These are phyloP conservation scores for Plantago major DNA, from an alignment of 257 asterid genomes.

Conservation along the genomic window DNA sequence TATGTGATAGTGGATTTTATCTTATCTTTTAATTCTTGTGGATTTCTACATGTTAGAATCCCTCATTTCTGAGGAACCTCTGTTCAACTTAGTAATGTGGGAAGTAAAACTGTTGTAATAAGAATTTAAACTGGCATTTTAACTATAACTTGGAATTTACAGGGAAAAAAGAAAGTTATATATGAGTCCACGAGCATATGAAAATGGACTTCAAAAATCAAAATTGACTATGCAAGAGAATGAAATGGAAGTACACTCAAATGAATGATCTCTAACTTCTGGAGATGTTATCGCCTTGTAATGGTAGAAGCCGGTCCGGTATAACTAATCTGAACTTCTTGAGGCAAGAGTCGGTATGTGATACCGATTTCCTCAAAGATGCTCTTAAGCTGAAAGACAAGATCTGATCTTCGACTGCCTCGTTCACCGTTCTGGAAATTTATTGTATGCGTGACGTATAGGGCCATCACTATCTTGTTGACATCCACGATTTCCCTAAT, in stretches of 20 bases:
- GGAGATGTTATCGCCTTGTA: slow-evolving; percentile 19
- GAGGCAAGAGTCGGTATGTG: slow-evolving; percentile 55
- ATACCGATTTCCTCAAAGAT: slow-evolving; percentile 53
- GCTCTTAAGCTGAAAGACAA: slow-evolving; percentile 50
- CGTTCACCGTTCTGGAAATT: slow-evolving; percentile 54
- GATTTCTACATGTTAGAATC: too few species aligned
- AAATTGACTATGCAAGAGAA: not conserved
- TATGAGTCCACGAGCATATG: not conserved
- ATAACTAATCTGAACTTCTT: slow-evolving; percentile 41
- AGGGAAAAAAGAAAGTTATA: not conserved
- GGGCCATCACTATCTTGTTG: slow-evolving; percentile 53
- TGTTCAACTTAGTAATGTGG: too few species aligned
- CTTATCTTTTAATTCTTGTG: too few species aligned
- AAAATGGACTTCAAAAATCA: not conserved
- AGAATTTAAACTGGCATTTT: too few species aligned
- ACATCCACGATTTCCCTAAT: slow-evolving; percentile 59
- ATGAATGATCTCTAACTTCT: not conserved
- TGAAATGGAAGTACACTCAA: not conserved
- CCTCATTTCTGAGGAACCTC: too few species aligned
- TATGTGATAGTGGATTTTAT: too few species aligned
- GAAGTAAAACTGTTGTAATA: too few species aligned
- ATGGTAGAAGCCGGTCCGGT: slow-evolving; percentile 6
- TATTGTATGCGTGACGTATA: slow-evolving; percentile 54
- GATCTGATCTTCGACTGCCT: slow-evolving; percentile 49
- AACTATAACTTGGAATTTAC: slow-evolving; percentile 1